Evolutionary conservation across 2,329 filamentous ascomycete species (phyloP).

Genomic region (Penicillium sp.): DNA sequence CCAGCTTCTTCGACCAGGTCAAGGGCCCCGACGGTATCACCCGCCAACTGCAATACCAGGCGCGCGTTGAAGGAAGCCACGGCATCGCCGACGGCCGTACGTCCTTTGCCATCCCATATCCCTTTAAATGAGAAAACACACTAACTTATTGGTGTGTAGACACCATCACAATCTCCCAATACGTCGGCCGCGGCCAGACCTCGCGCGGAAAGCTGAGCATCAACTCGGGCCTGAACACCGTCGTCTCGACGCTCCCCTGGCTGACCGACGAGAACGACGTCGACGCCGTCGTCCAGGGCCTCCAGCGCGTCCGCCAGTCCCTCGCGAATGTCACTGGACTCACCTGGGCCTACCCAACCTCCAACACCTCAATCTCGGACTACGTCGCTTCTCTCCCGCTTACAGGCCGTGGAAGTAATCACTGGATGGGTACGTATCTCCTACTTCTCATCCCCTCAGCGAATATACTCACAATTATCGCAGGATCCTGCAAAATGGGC

Average conservation of each 20-base stretch:
- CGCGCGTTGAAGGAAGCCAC: constrained; percentile 22
- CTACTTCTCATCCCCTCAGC: background rate
- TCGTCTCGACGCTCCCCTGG: constrained; percentile 33
- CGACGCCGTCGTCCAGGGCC: constrained; percentile 29
- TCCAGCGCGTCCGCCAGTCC: constrained; percentile 17
- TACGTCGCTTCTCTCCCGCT: constrained; percentile 16
- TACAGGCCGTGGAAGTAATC: constrained; percentile 9
- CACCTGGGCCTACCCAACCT: constrained; percentile 22
- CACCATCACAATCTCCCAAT: constrained; percentile 28
- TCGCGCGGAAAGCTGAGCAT: constrained; percentile 32
- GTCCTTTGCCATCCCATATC: background rate
- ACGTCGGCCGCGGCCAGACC: constrained; percentile 35
- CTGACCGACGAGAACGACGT: constrained; percentile 29
- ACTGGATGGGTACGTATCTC: constrained; percentile 24
- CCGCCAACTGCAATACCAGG: constrained; percentile 28
- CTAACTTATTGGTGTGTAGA: background rate
- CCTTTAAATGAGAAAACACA: no score
- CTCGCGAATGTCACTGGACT: constrained; percentile 24
- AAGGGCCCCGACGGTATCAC: constrained; percentile 25
- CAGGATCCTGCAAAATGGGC: constrained; percentile 25
- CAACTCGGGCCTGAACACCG: constrained; percentile 30
- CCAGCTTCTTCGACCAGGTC: constrained; percentile 33
- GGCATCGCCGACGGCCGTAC: constrained; percentile 17
- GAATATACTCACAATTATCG: background rate
- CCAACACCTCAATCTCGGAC: constrained; percentile 8